These are phyloP conservation scores for Flaveria linearis DNA, from an alignment of 129 eudicot genomes.

Conservation along the genomic window DNA sequence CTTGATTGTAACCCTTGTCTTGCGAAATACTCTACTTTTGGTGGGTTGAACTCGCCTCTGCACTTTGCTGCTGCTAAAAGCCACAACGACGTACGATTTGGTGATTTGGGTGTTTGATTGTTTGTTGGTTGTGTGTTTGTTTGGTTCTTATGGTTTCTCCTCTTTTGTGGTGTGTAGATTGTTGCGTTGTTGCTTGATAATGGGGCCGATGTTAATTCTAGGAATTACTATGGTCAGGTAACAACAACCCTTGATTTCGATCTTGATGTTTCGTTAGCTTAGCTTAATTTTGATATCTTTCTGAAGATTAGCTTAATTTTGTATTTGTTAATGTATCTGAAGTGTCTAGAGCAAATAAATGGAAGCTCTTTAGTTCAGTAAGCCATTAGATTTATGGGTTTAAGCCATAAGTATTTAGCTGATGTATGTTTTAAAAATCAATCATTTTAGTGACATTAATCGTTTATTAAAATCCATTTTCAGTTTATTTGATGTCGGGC, in stretches of 20 bases:
- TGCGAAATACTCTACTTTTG: conserved; percentile 93
- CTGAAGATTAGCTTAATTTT: background rate
- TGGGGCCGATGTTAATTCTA: conserved; percentile 98
- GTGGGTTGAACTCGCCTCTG: conserved; percentile 96
- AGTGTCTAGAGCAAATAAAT: too few species aligned
- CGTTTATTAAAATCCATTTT: conserved; percentile 1
- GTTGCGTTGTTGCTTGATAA: conserved; percentile 89
- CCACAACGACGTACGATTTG: conserved; percentile 70
- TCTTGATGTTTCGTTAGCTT: background rate
- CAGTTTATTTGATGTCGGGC: conserved; percentile 15
- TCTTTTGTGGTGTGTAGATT: conserved; percentile 51
- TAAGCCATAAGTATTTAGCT: background rate
- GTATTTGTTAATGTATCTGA: conserved; percentile 16
- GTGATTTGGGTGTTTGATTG: background rate
- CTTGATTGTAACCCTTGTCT: conserved; percentile 92
- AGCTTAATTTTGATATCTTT: background rate
- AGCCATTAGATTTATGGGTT: background rate
- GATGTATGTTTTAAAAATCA: conserved; percentile 5
- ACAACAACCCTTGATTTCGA: background rate
- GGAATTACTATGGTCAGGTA: conserved; percentile 99
- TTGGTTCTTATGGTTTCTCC: background rate
- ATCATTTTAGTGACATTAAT: background rate
- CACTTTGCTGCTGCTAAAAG: conserved; percentile 97
- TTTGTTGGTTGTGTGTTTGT: background rate
- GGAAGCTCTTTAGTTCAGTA: background rate